These are phyloP conservation scores for Tricladium varicosporioides DNA, from an alignment of 2,329 filamentous ascomycete genomes.

Conservation along the genomic window DNA sequence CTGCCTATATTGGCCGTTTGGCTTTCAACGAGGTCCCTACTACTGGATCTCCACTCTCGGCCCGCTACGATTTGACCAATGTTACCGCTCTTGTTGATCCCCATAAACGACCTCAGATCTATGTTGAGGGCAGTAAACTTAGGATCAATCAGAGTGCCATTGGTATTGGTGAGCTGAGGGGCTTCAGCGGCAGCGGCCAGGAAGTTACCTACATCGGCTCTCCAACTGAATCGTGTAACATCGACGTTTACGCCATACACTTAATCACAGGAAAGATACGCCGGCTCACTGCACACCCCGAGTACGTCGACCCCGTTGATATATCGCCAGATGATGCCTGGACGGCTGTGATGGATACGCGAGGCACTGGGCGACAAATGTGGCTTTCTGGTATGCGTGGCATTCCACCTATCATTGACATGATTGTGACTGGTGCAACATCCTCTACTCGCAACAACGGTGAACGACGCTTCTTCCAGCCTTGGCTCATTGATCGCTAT, in stretches of 20 bases:
- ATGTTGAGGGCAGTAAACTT: conserved; percentile 21
- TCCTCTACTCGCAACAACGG: conserved; percentile 47
- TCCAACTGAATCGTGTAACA: conserved; percentile 41
- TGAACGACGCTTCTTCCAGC: conserved; percentile 44
- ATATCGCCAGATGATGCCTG: conserved; percentile 43
- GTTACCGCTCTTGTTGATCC: neutral
- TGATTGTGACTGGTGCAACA: neutral
- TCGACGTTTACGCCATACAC: conserved; percentile 44
- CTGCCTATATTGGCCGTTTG: conserved; percentile 39
- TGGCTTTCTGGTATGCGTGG: conserved; percentile 38
- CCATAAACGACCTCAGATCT: neutral
- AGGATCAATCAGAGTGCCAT: conserved; percentile 35
- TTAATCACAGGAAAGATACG: conserved; percentile 40
- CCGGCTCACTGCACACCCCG: conserved; percentile 44
- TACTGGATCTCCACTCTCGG: neutral
- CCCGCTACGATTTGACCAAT: neutral
- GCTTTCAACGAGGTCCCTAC: conserved; percentile 39
- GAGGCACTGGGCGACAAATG: conserved; percentile 41
- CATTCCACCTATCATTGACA: conserved; percentile 35
- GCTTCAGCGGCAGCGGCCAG: conserved; percentile 39
- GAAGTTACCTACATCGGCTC: conserved; percentile 42
- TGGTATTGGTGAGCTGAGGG: conserved; percentile 43
- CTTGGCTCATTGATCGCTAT: conserved; percentile 41
- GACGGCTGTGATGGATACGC: conserved; percentile 44
- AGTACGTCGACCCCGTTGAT: conserved; percentile 43